phyloP scores from a whole-genome alignment of 129 eudicot genomes.

The Flaveria brownii region DNA sequence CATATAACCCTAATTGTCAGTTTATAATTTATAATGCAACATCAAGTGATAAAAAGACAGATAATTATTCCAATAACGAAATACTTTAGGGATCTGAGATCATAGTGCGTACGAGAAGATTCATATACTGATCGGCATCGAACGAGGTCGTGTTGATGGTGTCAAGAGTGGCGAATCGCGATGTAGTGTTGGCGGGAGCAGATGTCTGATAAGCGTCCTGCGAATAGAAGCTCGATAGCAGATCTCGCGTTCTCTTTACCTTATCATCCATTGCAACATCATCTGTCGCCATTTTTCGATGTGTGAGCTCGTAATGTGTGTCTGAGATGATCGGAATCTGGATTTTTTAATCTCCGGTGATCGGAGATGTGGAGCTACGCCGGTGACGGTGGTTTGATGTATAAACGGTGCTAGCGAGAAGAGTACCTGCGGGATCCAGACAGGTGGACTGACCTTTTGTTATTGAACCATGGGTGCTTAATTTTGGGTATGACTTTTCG shows the following conservation, averaged over 20 bases:
- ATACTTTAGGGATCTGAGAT: constrained; percentile 24
- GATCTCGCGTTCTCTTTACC: constrained; percentile 94
- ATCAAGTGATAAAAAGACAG: not conserved
- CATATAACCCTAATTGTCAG: not conserved
- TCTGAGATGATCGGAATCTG: not conserved
- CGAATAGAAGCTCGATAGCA: constrained; percentile 87
- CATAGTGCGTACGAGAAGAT: constrained; percentile 64
- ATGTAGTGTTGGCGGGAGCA: constrained; percentile 43
- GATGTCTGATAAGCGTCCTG: constrained; percentile 62
- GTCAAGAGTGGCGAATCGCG: constrained; percentile 78
- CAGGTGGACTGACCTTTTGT: no score
- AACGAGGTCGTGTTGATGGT: constrained; percentile 80
- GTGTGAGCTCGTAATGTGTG: constrained; percentile 1
- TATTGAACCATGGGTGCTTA: no score
- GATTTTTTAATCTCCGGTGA: constrained; percentile 6
- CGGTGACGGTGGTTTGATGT: constrained; percentile 18
- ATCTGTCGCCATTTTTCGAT: constrained; percentile 55
- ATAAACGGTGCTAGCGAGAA: not conserved
- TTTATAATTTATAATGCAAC: not conserved
- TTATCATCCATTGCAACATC: constrained; percentile 73
- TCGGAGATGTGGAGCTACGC: constrained; percentile 21
- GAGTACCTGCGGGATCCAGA: no score
- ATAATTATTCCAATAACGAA: not conserved
- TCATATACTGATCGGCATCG: constrained; percentile 93
- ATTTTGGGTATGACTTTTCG: no score